phyloP scores from a whole-genome alignment of 2,329 filamentous ascomycete species.

The Cladophialophora bantiana region DNA sequence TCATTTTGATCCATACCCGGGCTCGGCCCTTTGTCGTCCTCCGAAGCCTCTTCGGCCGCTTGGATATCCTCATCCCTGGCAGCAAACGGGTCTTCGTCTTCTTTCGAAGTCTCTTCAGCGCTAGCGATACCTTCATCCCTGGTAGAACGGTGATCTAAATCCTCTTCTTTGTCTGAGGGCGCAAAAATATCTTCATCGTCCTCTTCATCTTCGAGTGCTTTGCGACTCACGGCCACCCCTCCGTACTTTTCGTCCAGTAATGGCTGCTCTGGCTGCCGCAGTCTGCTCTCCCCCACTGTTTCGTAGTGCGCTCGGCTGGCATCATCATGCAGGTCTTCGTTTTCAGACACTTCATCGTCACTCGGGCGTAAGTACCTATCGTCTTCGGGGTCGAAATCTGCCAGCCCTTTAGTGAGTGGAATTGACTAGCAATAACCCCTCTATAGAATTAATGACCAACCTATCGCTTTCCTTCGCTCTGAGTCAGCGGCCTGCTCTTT shows the following conservation, averaged over 20 bases:
- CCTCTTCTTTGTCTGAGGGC: constrained; percentile 39
- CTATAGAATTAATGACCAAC: constrained; percentile 5
- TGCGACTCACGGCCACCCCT: constrained; percentile 75
- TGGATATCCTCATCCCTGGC: constrained; percentile 4
- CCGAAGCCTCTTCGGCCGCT: constrained; percentile 36
- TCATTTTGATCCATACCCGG: constrained; percentile 39
- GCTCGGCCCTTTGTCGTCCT: constrained; percentile 34
- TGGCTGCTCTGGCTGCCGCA: constrained; percentile 74
- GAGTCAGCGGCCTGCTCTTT: constrained; percentile 24
- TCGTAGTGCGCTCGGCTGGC: constrained; percentile 87
- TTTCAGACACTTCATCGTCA: constrained; percentile 61
- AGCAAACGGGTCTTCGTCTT: constrained; percentile 28
- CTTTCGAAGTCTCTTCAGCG: constrained; percentile 37
- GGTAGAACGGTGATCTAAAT: constrained; percentile 37
- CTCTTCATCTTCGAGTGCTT: constrained; percentile 56
- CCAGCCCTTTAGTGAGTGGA: background rate
- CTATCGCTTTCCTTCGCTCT: constrained; percentile 29
- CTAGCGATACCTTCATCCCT: constrained; percentile 17
- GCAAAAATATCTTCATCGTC: constrained; percentile 39
- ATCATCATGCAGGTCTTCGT: constrained; percentile 54
- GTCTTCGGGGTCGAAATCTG: constrained; percentile 84
- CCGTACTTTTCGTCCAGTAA: constrained; percentile 78
- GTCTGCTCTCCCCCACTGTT: constrained; percentile 81
- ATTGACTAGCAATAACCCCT: background rate
- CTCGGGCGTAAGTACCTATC: constrained; percentile 61